Evolutionary conservation across 2,329 filamentous ascomycete species (phyloP).

Genomic region (Huntiella bhutanensis): DNA sequence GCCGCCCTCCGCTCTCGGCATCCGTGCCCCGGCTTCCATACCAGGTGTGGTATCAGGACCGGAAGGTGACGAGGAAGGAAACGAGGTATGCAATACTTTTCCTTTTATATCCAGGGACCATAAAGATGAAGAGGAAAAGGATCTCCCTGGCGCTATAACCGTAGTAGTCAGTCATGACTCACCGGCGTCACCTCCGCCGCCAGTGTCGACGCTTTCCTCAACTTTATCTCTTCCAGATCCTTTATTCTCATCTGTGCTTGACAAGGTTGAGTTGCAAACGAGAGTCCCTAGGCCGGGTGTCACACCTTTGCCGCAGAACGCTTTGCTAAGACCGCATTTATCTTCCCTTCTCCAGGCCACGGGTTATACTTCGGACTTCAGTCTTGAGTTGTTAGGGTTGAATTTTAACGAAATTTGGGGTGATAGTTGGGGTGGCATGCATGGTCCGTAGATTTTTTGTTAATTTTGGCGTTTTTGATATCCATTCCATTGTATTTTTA

Average conservation of each 20-base stretch:
- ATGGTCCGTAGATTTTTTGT: background rate
- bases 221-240: slow-evolving; percentile 9
- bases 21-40: slow-evolving; percentile 1
- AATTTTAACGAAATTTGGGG: slow-evolving; percentile 38
- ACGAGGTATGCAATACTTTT: slow-evolving; percentile 4
- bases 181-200: no score
- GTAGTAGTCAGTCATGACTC: no score
- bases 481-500: no score
- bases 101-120: background rate
- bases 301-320: background rate
- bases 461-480: no score
- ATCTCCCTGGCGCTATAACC: no score
- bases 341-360: slow-evolving; percentile 15
- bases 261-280: no score
- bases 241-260: slow-evolving; percentile 13
- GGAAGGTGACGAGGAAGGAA: no score
- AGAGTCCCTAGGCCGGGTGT: no score
- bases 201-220: slow-evolving; percentile 1
- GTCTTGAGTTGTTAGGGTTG: slow-evolving; percentile 32
- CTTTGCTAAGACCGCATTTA: slow-evolving; percentile 9
- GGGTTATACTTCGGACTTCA: slow-evolving; percentile 32
- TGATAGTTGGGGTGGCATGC: slow-evolving; percentile 26
- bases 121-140: no score
- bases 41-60: background rate
- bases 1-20: background rate